A percentile compares a stretch with the other conserved stretches of the same genome.
Conservation (phyloP, 176 grass and related monocot genomes). For the Hsuehochloa calcarea region DNA sequence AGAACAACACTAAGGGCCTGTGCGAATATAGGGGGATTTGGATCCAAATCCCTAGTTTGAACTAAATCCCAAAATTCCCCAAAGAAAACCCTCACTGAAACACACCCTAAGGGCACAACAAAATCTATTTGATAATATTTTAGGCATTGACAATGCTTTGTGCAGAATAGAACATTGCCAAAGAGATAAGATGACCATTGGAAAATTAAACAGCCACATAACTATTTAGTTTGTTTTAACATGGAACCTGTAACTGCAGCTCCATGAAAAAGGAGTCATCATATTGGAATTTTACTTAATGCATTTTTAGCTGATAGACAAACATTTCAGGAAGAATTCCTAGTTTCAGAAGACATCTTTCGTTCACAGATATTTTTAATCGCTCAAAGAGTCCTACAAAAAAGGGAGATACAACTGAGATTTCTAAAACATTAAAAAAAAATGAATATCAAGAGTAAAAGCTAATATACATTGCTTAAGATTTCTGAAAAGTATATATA, state of each 20-base stretch:
- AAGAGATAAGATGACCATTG: background rate
- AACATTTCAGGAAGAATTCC: background rate
- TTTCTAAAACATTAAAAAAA: constrained; percentile 5
- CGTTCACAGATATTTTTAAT: background rate
- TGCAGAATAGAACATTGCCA: constrained; percentile 3
- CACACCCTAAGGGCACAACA: background rate
- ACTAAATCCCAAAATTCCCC: background rate
- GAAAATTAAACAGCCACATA: background rate
- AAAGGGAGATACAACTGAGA: background rate
- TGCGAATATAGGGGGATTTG: background rate
- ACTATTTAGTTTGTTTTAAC: background rate
- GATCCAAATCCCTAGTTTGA: background rate
- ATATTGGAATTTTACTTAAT: background rate
- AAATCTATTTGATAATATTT: background rate
- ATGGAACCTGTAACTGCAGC: background rate
- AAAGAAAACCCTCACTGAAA: background rate
- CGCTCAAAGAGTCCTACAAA: background rate
- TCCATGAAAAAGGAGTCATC: background rate
- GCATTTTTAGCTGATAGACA: background rate
- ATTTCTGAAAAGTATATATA: constrained; percentile 20
- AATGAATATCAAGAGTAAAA: constrained; percentile 10
- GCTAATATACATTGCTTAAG: background rate
- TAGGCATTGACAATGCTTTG: background rate
- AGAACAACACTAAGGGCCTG: background rate
- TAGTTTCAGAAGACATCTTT: background rate